phyloP scores from a whole-genome alignment of 345 rosid genomes.

The Mercurialis annua region DNA sequence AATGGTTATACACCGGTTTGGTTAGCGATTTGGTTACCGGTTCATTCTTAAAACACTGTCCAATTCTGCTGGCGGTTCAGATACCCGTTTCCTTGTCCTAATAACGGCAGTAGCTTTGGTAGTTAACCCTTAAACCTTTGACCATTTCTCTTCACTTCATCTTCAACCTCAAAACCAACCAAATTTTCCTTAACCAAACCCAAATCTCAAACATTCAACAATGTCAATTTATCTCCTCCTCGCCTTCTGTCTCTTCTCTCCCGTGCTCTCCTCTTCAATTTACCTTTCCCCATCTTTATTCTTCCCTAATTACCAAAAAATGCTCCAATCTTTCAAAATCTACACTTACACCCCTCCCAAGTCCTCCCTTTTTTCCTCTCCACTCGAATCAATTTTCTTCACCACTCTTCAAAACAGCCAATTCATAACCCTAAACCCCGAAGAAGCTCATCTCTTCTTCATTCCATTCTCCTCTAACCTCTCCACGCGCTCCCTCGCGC shows the following conservation, averaged over 20 bases:
- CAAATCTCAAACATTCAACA: conserved; percentile 20
- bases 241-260: neutral
- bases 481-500: conserved; percentile 38
- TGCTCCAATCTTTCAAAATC: conserved; percentile 43
- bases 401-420: conserved; percentile 39
- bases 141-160: neutral
- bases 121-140: neutral
- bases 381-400: conserved; percentile 42
- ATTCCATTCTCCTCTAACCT: conserved; percentile 38
- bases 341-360: conserved; percentile 39
- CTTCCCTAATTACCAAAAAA: conserved; percentile 34
- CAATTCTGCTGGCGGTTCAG: too few relatives aligned
- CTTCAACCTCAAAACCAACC: neutral
- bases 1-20: too few relatives aligned
- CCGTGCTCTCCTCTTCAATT: conserved; percentile 17
- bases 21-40: too few relatives aligned
- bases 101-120: neutral
- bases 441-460: conserved; percentile 54
- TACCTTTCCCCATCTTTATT: conserved; percentile 45
- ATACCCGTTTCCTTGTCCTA: too few relatives aligned
- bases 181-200: too few relatives aligned
- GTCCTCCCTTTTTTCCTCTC: conserved; percentile 27
- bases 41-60: too few relatives aligned
- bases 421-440: conserved; percentile 41
- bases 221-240: conserved; percentile 27